Evolutionary conservation across 83 land plant species (phyloP).

Genomic region (Picea engelmannii): DNA sequence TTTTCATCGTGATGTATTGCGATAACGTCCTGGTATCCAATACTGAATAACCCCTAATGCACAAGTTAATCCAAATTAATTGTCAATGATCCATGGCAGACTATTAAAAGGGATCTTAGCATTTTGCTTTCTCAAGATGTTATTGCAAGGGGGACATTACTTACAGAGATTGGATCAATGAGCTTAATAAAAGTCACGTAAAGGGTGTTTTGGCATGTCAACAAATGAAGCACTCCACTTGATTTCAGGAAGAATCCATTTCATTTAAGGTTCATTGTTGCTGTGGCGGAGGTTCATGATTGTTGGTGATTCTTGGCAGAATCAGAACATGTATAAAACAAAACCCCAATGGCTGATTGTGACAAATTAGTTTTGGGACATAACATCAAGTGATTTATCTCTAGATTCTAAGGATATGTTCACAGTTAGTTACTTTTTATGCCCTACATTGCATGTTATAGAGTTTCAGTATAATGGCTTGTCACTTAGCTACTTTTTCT

Average conservation of each 20-base stretch:
- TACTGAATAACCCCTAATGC: neutral
- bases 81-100: neutral
- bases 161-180: neutral
- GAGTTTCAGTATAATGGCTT: neutral
- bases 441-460: neutral
- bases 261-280: neutral
- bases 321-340: neutral
- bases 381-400: no score
- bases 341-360: neutral
- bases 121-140: neutral
- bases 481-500: neutral
- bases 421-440: neutral
- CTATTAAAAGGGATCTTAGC: neutral
- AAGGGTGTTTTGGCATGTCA: neutral
- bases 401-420: no score
- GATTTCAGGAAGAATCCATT: neutral
- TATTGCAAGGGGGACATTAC: neutral
- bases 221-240: neutral
- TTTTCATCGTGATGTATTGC: neutral
- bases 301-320: conserved; percentile 1
- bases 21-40: no score
- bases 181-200: neutral
- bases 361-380: neutral
- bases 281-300: neutral
- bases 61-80: neutral